These are phyloP conservation scores for Fraxinus paxiana DNA, from an alignment of 305 asterid species.

Conservation along the genomic window DNA sequence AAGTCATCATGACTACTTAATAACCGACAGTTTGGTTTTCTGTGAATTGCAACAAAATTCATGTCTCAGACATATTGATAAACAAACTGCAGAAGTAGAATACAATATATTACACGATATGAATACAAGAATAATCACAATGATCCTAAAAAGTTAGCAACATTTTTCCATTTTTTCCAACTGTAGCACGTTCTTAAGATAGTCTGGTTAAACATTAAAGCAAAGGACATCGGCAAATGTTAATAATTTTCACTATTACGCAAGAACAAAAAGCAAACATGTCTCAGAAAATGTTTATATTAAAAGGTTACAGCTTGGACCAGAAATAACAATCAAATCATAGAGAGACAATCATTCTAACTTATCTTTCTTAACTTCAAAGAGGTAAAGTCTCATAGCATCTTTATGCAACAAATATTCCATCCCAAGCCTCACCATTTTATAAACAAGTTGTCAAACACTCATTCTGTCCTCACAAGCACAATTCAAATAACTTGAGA, in stretches of 20 bases:
- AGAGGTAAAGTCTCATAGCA: not conserved
- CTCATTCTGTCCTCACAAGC: not conserved
- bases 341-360: not conserved
- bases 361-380: not conserved
- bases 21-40: slow-evolving; percentile 72
- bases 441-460: not conserved
- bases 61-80: slow-evolving; percentile 17
- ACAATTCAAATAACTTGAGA: not conserved
- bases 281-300: not conserved
- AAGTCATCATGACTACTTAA: slow-evolving; percentile 93
- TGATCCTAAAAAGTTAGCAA: not conserved
- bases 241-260: not conserved
- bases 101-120: not conserved
- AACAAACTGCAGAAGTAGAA: slow-evolving; percentile 8
- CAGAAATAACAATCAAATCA: not conserved
- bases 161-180: slow-evolving; percentile 8
- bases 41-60: slow-evolving; percentile 34
- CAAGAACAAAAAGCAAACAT: slow-evolving; percentile 13
- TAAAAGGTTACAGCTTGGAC: not conserved
- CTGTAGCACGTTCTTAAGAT: not conserved
- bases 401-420: not conserved
- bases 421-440: not conserved
- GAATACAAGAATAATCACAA: not conserved
- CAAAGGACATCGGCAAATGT: not conserved
- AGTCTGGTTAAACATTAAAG: not conserved